These are phyloP conservation scores for Ceratocystiopsis sp. DNA, from an alignment of 2,329 filamentous ascomycete genomes.

Conservation along the genomic window DNA sequence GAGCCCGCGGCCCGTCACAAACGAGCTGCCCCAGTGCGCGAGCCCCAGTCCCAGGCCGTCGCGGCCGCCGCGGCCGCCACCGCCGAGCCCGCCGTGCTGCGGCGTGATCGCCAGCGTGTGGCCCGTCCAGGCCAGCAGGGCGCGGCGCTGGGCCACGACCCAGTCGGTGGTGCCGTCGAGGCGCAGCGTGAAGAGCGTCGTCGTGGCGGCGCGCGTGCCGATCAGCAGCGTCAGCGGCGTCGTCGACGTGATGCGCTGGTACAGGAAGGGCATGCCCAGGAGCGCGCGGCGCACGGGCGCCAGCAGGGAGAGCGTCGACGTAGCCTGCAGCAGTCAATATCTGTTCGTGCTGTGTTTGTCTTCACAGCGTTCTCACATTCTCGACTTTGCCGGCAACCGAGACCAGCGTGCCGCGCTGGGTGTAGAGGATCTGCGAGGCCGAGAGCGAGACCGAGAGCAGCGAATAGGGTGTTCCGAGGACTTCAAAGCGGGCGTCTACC, in stretches of 20 bases:
- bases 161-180: constrained; percentile 91
- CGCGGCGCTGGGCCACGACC: constrained; percentile 77
- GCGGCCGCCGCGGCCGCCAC: too few species aligned
- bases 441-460: constrained; percentile 86
- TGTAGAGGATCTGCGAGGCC: constrained; percentile 85
- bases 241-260: constrained; percentile 78
- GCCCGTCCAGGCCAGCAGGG: constrained; percentile 91
- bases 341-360: too few species aligned
- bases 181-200: constrained; percentile 73
- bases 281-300: constrained; percentile 65
- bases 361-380: constrained; percentile 42
- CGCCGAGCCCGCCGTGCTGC: constrained; percentile 27
- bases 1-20: constrained; percentile 74
- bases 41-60: constrained; percentile 41
- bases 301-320: constrained; percentile 77
- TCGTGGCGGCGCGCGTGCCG: constrained; percentile 69
- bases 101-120: constrained; percentile 66
- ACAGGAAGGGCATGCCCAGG: constrained; percentile 84
- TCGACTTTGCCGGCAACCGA: constrained; percentile 80
- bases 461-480: constrained; percentile 81
- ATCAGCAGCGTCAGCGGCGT: constrained; percentile 78
- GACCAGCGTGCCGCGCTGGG: constrained; percentile 77
- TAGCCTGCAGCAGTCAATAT: constrained; percentile 34
- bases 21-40: constrained; percentile 81
- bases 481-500: constrained; percentile 84